phyloP scores from a whole-genome alignment of 345 rosid genomes.

The Lepidium didymum region DNA sequence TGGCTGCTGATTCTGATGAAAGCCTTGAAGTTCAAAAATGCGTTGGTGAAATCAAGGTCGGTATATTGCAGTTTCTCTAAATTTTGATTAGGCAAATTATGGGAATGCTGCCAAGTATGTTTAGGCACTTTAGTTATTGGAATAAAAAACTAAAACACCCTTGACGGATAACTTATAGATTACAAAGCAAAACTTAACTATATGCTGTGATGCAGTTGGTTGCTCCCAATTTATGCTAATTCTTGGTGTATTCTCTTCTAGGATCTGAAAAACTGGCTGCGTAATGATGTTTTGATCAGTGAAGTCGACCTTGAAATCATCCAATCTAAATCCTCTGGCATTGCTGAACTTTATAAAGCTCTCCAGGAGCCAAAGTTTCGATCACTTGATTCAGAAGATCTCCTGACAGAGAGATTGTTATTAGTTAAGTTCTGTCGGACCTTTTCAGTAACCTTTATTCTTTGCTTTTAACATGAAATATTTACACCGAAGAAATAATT shows the following conservation, averaged over 20 bases:
- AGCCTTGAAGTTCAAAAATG: slow-evolving; percentile 33
- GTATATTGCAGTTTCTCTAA: slow-evolving; percentile 6
- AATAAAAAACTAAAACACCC: not conserved
- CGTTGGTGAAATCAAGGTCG: slow-evolving; percentile 67
- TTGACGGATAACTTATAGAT: not conserved
- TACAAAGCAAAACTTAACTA: not conserved
- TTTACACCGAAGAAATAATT: not conserved
- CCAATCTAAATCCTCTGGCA: slow-evolving; percentile 26
- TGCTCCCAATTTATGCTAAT: not conserved
- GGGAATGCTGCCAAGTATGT: not conserved
- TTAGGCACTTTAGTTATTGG: not conserved
- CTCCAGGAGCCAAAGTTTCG: slow-evolving; percentile 50
- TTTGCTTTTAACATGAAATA: not conserved
- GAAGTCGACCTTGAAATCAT: slow-evolving; percentile 27
- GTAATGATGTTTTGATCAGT: slow-evolving; percentile 25
- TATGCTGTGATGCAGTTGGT: not conserved
- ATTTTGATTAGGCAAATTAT: not conserved
- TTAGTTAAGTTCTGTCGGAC: slow-evolving; percentile 34
- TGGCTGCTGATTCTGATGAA: slow-evolving; percentile 32
- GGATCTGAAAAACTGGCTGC: slow-evolving; percentile 49
- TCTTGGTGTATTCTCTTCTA: slow-evolving; percentile 29
- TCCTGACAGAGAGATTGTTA: slow-evolving; percentile 44
- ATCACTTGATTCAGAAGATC: slow-evolving; percentile 56
- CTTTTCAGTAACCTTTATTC: not conserved
- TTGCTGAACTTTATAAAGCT: slow-evolving; percentile 35